Evolutionary conservation across 805 yeast genomes (phyloP), one percentile per base, ranked within the genome.

Genomic region (Yarrowia sp.): DNA sequence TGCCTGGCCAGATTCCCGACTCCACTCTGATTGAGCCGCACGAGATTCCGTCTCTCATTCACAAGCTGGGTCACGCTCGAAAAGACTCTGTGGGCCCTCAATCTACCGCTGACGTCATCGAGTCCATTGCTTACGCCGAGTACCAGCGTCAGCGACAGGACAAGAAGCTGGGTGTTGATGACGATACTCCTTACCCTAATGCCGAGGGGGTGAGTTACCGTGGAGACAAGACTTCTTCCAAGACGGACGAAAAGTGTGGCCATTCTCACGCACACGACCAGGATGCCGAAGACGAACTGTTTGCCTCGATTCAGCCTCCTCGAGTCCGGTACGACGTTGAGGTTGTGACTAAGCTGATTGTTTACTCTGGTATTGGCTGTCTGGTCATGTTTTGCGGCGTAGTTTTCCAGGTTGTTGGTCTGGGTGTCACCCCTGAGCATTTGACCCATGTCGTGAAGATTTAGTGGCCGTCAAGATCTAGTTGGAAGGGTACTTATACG

Each of bases 321-420:
- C 73, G 80, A 19, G 72, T 71, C 2, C 80, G 92, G 56, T 86
- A 87, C 69, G 92, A 86, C 65, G 86, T 88, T 32, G 93, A 88
- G 67, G 88, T 90, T 3, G 75, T 90, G 33, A 92, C 95, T 10
- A 81, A 96, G 70, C 77, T 89, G 67, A 75, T 88, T 17, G 89
- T 92, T 1, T 93, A 93, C 75, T 87, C 89, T 0, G 98, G 98
- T 0, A 84, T 93, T 30, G 82, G 95, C 0, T 70, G 79, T 28
- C 75, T 82, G 33, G 87, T 89, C 0, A 74, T 82, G 21, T 66
- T 66, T 44, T 64, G 68, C 22, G 68, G 67, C 24, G 24, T 62
- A n/a, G 32, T 71, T 1, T 72, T 68, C 62, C 46, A 43, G 51
- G 12, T 35, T 4, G 26, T 46, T 2, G 66, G 66, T 4, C 32